Conservation (phyloP, 768 basidiomycete genomes). For the Clavulina sp. region DNA sequence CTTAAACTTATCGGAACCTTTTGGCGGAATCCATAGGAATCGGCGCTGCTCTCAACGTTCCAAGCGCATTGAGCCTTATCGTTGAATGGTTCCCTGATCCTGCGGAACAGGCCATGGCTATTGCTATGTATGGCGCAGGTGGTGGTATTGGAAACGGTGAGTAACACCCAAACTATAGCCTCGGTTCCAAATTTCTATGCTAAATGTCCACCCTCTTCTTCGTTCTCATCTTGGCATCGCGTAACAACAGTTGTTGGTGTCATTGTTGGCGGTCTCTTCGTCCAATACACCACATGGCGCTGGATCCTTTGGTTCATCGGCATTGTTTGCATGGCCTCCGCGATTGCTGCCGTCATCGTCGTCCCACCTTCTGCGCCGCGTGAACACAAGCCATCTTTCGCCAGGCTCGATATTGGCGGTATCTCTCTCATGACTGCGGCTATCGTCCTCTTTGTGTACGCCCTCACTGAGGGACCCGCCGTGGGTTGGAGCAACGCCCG, state of each 20-base stretch:
- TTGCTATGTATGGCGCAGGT: conserved; percentile 29
- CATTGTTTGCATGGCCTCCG: conserved; percentile 22
- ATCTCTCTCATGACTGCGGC: conserved; percentile 20
- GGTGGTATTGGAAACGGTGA: conserved; percentile 31
- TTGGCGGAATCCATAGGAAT: conserved; percentile 11
- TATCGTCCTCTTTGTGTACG: conserved; percentile 21
- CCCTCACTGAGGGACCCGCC: conserved; percentile 28
- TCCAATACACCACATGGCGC: conserved; percentile 25
- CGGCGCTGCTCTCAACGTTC: conserved; percentile 34
- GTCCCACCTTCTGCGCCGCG: conserved; percentile 19
- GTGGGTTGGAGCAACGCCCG: conserved; percentile 31
- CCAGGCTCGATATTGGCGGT: conserved; percentile 24
- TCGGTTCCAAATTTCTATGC: background rate
- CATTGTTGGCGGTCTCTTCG: conserved; percentile 29
- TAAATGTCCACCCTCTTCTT: background rate
- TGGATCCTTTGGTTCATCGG: conserved; percentile 37
- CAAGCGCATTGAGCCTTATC: conserved; percentile 32
- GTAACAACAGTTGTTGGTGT: conserved; percentile 22
- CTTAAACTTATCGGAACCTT: conserved; percentile 20
- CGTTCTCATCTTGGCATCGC: too few relatives aligned
- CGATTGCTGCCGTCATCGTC: conserved; percentile 19
- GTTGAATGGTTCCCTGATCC: conserved; percentile 34
- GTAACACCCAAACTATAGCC: background rate
- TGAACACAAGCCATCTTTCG: conserved; percentile 11
- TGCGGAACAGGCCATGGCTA: conserved; percentile 29